Conservation (phyloP, 2,329 filamentous ascomycete species). For the Exophiala sp. region DNA sequence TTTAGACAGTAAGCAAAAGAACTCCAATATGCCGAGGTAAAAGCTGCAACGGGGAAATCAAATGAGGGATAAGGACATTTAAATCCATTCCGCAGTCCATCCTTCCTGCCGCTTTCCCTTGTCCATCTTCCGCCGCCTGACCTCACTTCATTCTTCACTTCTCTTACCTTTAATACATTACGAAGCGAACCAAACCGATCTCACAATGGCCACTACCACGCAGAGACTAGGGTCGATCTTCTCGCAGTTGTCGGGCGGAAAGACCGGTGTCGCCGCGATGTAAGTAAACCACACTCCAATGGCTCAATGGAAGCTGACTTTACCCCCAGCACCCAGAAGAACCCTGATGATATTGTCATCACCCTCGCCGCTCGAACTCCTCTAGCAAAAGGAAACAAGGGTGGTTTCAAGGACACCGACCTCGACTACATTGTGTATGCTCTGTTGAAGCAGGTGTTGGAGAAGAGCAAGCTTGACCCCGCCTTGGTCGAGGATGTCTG, state of each 20-base stretch:
- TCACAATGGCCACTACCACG: constrained; percentile 68
- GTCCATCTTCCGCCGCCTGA: neutral
- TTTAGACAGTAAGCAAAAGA: too few species aligned
- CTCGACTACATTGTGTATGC: constrained; percentile 85
- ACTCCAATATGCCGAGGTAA: neutral
- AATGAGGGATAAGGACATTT: neutral
- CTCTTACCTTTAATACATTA: too few species aligned
- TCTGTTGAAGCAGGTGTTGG: constrained; percentile 70
- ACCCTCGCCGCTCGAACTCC: constrained; percentile 88
- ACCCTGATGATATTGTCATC: constrained; percentile 94
- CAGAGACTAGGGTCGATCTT: constrained; percentile 85
- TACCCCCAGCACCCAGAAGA: constrained; percentile 71
- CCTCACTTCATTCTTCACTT: too few species aligned
- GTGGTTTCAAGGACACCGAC: constrained; percentile 89
- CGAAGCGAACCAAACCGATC: neutral
- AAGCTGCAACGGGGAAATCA: neutral
- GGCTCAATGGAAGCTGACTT: neutral
- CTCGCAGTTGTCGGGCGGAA: constrained; percentile 75
- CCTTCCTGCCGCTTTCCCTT: neutral
- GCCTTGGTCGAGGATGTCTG: constrained; percentile 83
- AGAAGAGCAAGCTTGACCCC: constrained; percentile 74
- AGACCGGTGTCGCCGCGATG: constrained; percentile 71
- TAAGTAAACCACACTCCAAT: constrained; percentile 47
- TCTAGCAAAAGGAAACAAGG: constrained; percentile 82
- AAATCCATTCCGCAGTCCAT: neutral